These are phyloP conservation scores for Cercophora newfieldiana DNA, from an alignment of 495 filamentous ascomycete genomes.

Conservation along the genomic window DNA sequence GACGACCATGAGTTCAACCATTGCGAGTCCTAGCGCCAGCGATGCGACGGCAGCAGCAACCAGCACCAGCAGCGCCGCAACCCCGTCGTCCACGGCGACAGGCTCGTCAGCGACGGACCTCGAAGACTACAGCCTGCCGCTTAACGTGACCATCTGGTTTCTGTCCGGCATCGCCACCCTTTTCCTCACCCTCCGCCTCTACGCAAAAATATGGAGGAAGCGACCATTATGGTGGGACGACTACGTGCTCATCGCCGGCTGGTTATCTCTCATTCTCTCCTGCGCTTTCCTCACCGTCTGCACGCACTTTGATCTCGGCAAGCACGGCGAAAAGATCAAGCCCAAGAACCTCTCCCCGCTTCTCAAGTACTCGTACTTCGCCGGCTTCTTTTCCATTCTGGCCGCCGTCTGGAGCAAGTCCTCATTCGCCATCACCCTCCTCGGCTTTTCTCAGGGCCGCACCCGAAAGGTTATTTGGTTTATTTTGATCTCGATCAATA, in stretches of 20 bases:
- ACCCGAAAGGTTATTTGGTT: slow-evolving; percentile 24
- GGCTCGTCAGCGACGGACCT: not conserved
- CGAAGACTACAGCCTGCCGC: slow-evolving; percentile 20
- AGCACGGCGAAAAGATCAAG: slow-evolving; percentile 25
- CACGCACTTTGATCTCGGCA: slow-evolving; percentile 21
- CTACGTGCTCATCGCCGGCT: slow-evolving; percentile 25
- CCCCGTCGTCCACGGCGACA: not conserved
- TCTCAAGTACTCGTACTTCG: slow-evolving; percentile 16
- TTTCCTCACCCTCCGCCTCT: slow-evolving; percentile 26
- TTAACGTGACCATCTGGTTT: slow-evolving; percentile 21
- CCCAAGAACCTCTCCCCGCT: slow-evolving; percentile 12
- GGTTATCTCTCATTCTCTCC: slow-evolving; percentile 22
- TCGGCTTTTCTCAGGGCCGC: slow-evolving; percentile 23
- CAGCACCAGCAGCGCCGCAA: not conserved
- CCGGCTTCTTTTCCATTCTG: slow-evolving; percentile 21
- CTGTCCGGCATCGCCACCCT: slow-evolving; percentile 18
- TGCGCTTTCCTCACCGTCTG: slow-evolving; percentile 20
- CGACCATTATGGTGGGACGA: slow-evolving; percentile 27
- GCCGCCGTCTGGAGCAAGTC: slow-evolving; percentile 30
- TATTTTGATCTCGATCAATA: slow-evolving; percentile 29
- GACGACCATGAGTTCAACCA: not conserved
- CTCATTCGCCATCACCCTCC: slow-evolving; percentile 29
- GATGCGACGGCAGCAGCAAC: not conserved
- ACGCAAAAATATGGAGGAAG: slow-evolving; percentile 20
- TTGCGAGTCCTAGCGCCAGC: not conserved